These are phyloP conservation scores for Lichtheimia hyalospora DNA, from an alignment of 371 early-diverging fungal species.

Conservation along the genomic window DNA sequence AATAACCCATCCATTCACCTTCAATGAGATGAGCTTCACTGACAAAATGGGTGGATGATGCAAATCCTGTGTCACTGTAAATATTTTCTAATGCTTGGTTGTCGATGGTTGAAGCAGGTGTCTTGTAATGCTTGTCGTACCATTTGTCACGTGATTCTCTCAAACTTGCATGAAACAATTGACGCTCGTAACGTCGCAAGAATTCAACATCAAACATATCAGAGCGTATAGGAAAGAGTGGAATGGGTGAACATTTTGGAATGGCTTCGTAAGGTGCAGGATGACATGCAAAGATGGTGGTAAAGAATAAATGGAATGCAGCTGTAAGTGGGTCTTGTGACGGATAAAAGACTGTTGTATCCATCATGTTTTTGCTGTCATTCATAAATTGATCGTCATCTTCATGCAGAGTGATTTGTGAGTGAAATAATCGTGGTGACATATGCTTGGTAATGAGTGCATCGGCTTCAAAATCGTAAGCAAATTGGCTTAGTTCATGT, in stretches of 20 bases:
- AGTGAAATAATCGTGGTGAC: constrained; percentile 25
- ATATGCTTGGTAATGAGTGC: constrained; percentile 36
- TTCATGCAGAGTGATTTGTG: constrained; percentile 14
- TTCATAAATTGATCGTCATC: constrained; percentile 6
- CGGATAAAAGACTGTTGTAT: constrained; percentile 31
- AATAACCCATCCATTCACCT: constrained; percentile 55
- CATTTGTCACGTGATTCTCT: constrained; percentile 18
- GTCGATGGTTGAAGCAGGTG: background rate
- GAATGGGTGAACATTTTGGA: constrained; percentile 42
- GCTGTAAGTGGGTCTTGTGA: constrained; percentile 40
- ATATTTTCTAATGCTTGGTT: constrained; percentile 17
- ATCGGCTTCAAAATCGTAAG: constrained; percentile 45
- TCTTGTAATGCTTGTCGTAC: constrained; percentile 17
- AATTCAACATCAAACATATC: constrained; percentile 44
- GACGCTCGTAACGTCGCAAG: constrained; percentile 43
- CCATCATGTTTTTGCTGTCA: constrained; percentile 1
- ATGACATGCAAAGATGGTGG: constrained; percentile 43
- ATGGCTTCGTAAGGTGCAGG: constrained; percentile 39
- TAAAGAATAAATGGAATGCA: constrained; percentile 47
- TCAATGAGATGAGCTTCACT: constrained; percentile 43
- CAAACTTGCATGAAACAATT: constrained; percentile 25
- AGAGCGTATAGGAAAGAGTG: constrained; percentile 31
- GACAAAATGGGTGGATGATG: constrained; percentile 30
- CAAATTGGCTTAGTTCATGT: constrained; percentile 37
- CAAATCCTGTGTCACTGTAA: constrained; percentile 36